Conservation (phyloP, 495 filamentous ascomycete genomes). For the Lepraria neglecta region DNA sequence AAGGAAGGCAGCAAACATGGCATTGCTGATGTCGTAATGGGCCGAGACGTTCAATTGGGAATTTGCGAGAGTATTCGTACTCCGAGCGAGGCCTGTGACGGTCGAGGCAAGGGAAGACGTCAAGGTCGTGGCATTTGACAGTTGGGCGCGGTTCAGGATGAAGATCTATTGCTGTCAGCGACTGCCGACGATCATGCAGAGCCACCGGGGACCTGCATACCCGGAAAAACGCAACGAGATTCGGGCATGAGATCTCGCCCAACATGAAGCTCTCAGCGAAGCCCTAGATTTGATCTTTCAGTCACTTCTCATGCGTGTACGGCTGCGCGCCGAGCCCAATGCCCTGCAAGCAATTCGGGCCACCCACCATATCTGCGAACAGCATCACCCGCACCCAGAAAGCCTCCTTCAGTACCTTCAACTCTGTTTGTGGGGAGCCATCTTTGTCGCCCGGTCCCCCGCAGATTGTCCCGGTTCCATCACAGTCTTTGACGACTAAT, state of each 20-base stretch:
- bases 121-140: slow-evolving; percentile 52
- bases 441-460: slow-evolving; percentile 26
- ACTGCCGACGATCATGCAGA: slow-evolving; percentile 6
- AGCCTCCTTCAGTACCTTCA: slow-evolving; percentile 51
- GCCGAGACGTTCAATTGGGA: slow-evolving; percentile 58
- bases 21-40: slow-evolving; percentile 73
- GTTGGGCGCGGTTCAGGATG: slow-evolving; percentile 52
- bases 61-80: slow-evolving; percentile 58
- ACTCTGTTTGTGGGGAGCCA: slow-evolving; percentile 32
- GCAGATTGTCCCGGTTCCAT: slow-evolving; percentile 37
- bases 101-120: slow-evolving; percentile 51
- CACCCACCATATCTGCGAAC: slow-evolving; percentile 56
- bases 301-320: not conserved
- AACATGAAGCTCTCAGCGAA: slow-evolving; percentile 70
- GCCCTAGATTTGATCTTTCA: slow-evolving; percentile 34
- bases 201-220: slow-evolving; percentile 29
- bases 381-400: slow-evolving; percentile 62
- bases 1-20: slow-evolving; percentile 66
- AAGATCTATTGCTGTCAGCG: slow-evolving; percentile 46
- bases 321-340: not conserved
- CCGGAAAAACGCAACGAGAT: slow-evolving; percentile 60
- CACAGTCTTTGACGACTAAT: slow-evolving; percentile 35
- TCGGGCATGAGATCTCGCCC: slow-evolving; percentile 54
- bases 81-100: slow-evolving; percentile 47
- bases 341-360: not conserved